Conservation (phyloP, 208 protist genomes). For the Tritrichomonas musculus region DNA sequence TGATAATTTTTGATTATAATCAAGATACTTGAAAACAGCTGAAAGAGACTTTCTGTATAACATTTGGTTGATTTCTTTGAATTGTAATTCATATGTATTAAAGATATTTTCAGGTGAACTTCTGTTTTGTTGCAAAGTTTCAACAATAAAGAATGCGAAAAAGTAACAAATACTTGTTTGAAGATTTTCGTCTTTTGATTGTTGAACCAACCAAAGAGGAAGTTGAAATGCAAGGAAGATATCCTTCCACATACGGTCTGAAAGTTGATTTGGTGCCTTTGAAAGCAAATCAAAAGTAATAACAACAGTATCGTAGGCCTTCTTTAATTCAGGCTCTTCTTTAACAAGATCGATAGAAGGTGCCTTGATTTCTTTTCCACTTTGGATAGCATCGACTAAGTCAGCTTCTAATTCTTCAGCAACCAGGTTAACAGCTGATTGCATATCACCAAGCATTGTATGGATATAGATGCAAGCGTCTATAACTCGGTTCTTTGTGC, state of each 20-base stretch:
- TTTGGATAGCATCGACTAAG: neutral
- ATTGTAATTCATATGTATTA: neutral
- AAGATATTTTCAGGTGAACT: neutral
- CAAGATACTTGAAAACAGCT: neutral
- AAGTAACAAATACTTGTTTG: neutral
- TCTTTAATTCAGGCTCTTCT: neutral
- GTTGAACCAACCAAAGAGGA: neutral
- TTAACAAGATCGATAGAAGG: neutral
- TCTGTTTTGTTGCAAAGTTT: neutral
- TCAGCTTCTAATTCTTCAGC: neutral
- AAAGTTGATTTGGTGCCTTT: neutral
- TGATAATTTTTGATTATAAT: conserved; percentile 23
- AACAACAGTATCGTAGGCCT: neutral
- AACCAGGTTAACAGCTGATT: neutral
- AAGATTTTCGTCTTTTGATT: neutral
- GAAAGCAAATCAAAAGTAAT: neutral
- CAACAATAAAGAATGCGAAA: conserved; percentile 16
- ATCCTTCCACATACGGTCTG: neutral
- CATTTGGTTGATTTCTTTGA: neutral
- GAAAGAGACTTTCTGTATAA: neutral
- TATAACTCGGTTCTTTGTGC: neutral
- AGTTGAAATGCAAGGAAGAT: neutral
- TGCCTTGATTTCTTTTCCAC: neutral
- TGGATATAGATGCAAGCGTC: neutral
- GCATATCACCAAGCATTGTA: conserved; percentile 11